phyloP scores from a whole-genome alignment of 1,284 basidiomycete species.

The Ceratobasidium sp. region DNA sequence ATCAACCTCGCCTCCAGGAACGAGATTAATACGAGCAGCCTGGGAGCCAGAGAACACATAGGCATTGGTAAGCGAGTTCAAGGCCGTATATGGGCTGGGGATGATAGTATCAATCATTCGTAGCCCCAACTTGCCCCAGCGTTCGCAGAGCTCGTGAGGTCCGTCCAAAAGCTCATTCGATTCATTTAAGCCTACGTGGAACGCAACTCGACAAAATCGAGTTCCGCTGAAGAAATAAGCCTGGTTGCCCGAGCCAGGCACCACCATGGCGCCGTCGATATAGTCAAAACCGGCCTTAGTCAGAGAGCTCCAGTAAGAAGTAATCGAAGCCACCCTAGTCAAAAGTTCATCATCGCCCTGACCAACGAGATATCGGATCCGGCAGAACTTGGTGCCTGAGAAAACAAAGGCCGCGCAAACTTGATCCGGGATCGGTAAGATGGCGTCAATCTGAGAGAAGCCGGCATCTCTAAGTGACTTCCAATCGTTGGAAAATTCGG shows the following conservation, averaged over 20 bases:
- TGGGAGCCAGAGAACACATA: constrained; percentile 5
- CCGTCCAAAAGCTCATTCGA: constrained; percentile 12
- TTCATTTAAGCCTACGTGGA: not conserved
- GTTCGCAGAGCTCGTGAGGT: not conserved
- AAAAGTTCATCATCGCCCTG: constrained; percentile 17
- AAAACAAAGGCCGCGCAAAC: constrained; percentile 20
- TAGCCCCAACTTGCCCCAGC: constrained; percentile 1
- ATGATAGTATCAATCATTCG: not conserved
- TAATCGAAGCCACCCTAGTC: not conserved
- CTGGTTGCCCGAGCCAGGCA: constrained; percentile 12
- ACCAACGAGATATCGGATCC: not conserved
- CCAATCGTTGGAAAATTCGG: constrained; percentile 26
- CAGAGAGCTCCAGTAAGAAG: constrained; percentile 3
- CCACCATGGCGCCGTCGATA: constrained; percentile 9
- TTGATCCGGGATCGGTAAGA: constrained; percentile 21
- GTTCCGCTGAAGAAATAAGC: constrained; percentile 19
- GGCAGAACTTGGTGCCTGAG: constrained; percentile 15
- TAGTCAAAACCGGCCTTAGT: constrained; percentile 9
- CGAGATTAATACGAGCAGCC: not conserved
- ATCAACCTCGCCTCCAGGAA: constrained; percentile 5
- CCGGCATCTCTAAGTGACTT: constrained; percentile 15
- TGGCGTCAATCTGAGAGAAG: constrained; percentile 22
- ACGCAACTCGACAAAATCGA: not conserved
- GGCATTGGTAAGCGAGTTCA: not conserved
- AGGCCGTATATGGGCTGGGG: not conserved